Conservation (phyloP, 2,329 filamentous ascomycete species). For the Paracoccidioides brasiliensis region DNA sequence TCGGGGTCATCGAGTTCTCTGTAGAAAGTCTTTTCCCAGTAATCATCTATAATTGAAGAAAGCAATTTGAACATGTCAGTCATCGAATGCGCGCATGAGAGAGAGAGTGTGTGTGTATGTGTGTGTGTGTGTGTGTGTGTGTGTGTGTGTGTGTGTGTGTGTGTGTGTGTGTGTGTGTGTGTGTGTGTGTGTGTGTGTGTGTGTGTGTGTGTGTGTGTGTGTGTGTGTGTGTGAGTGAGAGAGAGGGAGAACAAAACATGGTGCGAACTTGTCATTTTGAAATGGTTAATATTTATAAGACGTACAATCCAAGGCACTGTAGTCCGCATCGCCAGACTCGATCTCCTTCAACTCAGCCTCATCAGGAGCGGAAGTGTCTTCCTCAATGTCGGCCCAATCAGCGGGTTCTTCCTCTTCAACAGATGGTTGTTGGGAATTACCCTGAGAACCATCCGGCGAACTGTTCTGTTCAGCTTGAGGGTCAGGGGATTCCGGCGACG, state of each 20-base stretch:
- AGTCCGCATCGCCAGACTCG: slow-evolving; percentile 33
- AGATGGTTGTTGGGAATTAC: neutral
- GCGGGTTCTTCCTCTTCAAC: slow-evolving; percentile 17
- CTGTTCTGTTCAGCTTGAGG: neutral
- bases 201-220: no score
- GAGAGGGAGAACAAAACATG: no score
- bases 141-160: no score
- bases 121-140: no score
- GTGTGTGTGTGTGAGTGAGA: no score
- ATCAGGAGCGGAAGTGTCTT: slow-evolving; percentile 43
- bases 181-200: no score
- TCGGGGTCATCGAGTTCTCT: slow-evolving; percentile 45
- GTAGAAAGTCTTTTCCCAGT: slow-evolving; percentile 48
- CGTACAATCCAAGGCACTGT: slow-evolving; percentile 43
- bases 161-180: no score
- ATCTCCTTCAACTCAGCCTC: slow-evolving; percentile 48
- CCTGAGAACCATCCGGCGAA: neutral
- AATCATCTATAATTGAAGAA: slow-evolving; percentile 28
- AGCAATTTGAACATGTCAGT: neutral
- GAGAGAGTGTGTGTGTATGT: no score
- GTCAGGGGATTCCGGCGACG: neutral
- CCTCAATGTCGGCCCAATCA: slow-evolving; percentile 42
- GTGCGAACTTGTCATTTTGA: no score
- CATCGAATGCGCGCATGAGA: neutral
- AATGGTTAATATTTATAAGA: slow-evolving; percentile 6